Base-by-base conservation (phyloP, 2,329 filamentous ascomycete genomes). In the Thelonectria olida region DNA sequence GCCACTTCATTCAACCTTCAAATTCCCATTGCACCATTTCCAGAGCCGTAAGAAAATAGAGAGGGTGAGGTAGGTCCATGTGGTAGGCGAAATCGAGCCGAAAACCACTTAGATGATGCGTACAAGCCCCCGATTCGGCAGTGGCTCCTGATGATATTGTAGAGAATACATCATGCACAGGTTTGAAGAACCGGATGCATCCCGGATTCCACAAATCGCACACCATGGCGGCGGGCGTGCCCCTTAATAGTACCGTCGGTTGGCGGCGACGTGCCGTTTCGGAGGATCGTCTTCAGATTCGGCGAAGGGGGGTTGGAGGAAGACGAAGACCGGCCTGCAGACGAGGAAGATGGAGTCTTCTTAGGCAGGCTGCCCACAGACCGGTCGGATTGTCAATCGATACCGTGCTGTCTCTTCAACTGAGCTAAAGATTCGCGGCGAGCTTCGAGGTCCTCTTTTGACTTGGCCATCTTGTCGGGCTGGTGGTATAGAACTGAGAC, bases 351-450 rank as follows among this genome's bases (percentile, higher is more conserved):
- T n/a, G 22, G 65, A 70, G 74, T 76, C 74, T 82, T 76, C 72
- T 76, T 76, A 69, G 72, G 75, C 76, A 76, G 77, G 76, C 74
- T 78, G 75, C 85, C 85, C 78, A 79, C 83, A 86, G 86, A 82
- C 87, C 87, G 88, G 88, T 90, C 88, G 85, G 84, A 87, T 87
- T 88, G 88, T 95, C 93, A 99, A 90, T 97, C 95, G 86, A 98
- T 97, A 78, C 94, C 95, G 81, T 99, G 93, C 81, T 98, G 92
- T 78, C 91, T 89, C 85, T 99, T 99, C 83, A 98, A 90, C 84
- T 93, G 92, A 88, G 97, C 95, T 92, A 99, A 89, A 85, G 95
- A 96, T 80, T 97, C 92, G 82, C 96, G 92, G 82, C 96, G 92
- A 74, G 93, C 90, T 75, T 95, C 92, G 75, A 98, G 86, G 82